phyloP scores from a whole-genome alignment of 495 filamentous ascomycete genomes.

The Evansstolkia leycettana region DNA sequence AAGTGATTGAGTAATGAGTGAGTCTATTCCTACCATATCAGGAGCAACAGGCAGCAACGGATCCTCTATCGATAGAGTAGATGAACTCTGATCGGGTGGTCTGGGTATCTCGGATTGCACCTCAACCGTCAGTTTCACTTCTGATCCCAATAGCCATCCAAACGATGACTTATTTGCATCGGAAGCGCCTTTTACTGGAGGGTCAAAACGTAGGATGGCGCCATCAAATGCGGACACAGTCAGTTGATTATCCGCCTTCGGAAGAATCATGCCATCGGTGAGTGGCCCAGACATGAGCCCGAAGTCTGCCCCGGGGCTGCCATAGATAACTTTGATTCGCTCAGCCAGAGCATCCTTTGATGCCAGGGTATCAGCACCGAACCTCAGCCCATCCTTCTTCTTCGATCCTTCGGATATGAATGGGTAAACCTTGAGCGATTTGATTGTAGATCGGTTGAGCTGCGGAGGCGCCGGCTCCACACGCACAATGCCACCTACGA shows the following conservation, averaged over 20 bases:
- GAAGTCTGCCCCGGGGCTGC: slow-evolving; percentile 22
- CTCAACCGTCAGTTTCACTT: slow-evolving; percentile 57
- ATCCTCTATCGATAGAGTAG: slow-evolving; percentile 36
- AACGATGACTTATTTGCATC: slow-evolving; percentile 37
- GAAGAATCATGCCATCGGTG: slow-evolving; percentile 75
- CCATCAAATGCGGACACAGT: slow-evolving; percentile 40
- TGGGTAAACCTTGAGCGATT: slow-evolving; percentile 61
- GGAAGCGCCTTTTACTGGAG: slow-evolving; percentile 28
- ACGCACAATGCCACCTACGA: slow-evolving; percentile 81
- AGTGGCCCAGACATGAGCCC: slow-evolving; percentile 73
- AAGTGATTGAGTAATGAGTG: slow-evolving; percentile 53
- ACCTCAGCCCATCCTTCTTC: slow-evolving; percentile 57
- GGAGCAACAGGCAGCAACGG: slow-evolving; percentile 39
- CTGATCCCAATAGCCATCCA: slow-evolving; percentile 67
- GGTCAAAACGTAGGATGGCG: slow-evolving; percentile 67
- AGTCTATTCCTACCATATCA: slow-evolving; percentile 75
- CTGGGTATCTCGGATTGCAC: slow-evolving; percentile 56
- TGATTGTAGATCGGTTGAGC: slow-evolving; percentile 38
- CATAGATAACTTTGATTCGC: slow-evolving; percentile 36
- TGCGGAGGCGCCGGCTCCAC: slow-evolving; percentile 62
- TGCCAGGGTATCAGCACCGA: slow-evolving; percentile 74
- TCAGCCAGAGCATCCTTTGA: slow-evolving; percentile 55
- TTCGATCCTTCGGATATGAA: slow-evolving; percentile 46
- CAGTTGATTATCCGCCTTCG: slow-evolving; percentile 25
- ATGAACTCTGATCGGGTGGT: slow-evolving; percentile 38